Evolutionary conservation across 306 rosid species (phyloP).

Genomic region (Ziziphus jujuba): DNA sequence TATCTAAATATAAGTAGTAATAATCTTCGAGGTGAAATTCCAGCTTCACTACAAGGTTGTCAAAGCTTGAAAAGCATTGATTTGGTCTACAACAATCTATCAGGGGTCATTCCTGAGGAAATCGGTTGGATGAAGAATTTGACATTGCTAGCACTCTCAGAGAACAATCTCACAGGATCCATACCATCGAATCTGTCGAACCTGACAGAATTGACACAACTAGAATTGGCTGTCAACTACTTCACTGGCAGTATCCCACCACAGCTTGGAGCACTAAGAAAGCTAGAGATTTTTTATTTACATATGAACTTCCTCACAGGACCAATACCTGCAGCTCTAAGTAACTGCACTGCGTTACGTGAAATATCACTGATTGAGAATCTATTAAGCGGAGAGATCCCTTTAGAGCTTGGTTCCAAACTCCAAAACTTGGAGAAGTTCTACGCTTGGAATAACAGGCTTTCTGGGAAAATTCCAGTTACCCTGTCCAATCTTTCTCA

Average conservation of each 20-base stretch:
- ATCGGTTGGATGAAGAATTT: constrained; percentile 14
- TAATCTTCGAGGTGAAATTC: constrained; percentile 22
- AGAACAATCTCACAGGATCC: constrained; percentile 2
- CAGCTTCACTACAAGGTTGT: constrained; percentile 24
- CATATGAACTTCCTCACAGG: constrained; percentile 21
- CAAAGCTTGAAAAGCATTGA: constrained; percentile 24
- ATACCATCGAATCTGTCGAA: constrained; percentile 23
- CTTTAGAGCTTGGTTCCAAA: constrained; percentile 15
- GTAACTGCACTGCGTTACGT: constrained; percentile 29
- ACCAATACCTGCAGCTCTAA: constrained; percentile 15
- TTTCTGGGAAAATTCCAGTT: constrained; percentile 32
- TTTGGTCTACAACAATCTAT: constrained; percentile 14
- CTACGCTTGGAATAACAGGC: background rate
- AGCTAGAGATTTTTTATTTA: constrained; percentile 19
- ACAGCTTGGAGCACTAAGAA: constrained; percentile 23
- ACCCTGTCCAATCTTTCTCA: constrained; percentile 32
- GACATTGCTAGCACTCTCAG: constrained; percentile 15
- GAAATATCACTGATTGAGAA: constrained; percentile 11
- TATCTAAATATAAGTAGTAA: constrained; percentile 15
- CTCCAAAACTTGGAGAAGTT: constrained; percentile 25
- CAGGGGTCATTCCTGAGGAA: constrained; percentile 29
- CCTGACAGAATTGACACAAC: constrained; percentile 18
- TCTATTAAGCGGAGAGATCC: constrained; percentile 26
- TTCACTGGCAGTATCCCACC: constrained; percentile 29
- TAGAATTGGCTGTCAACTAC: constrained; percentile 15